phyloP scores from a whole-genome alignment of 176 grass and related monocot genomes.

The Calamus simplicifolius region DNA sequence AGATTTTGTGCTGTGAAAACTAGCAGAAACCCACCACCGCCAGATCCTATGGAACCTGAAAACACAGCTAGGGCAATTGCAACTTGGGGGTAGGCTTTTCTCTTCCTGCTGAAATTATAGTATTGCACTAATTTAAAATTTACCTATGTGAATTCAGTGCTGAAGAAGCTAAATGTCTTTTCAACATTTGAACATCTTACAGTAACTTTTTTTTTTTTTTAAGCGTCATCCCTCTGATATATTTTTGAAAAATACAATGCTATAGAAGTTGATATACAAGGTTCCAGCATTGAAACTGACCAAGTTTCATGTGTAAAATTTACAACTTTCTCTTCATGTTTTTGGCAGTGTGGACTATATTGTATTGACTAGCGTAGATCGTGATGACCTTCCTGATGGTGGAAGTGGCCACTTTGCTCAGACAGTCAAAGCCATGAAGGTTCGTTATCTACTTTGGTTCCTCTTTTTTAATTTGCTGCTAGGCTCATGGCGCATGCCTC shows the following conservation, averaged over 20 bases:
- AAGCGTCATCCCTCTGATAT: too few relatives aligned
- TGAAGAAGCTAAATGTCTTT: too few relatives aligned
- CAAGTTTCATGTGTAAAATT: too few relatives aligned
- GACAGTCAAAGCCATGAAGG: constrained; percentile 76
- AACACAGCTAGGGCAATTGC: constrained; percentile 66
- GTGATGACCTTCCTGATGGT: constrained; percentile 81
- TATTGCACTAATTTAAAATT: too few relatives aligned
- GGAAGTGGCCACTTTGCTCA: constrained; percentile 81
- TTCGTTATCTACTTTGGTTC: constrained; percentile 5
- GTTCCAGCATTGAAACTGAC: too few relatives aligned
- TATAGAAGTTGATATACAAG: too few relatives aligned
- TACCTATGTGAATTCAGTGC: too few relatives aligned
- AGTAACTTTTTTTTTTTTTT: too few relatives aligned
- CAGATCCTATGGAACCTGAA: constrained; percentile 50
- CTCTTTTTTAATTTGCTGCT: neutral
- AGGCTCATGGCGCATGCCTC: too few relatives aligned
- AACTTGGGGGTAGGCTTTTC: constrained; percentile 59
- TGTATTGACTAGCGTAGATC: constrained; percentile 86
- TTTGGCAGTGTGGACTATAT: constrained; percentile 76
- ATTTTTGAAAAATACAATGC: too few relatives aligned
- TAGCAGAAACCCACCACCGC: constrained; percentile 51
- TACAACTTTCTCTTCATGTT: neutral
- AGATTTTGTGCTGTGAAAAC: constrained; percentile 93
- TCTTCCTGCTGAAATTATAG: too few relatives aligned
- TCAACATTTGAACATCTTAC: too few relatives aligned